These are phyloP conservation scores for Coemansia aciculifera DNA, from an alignment of 192 early-diverging fungal genomes.

Conservation along the genomic window DNA sequence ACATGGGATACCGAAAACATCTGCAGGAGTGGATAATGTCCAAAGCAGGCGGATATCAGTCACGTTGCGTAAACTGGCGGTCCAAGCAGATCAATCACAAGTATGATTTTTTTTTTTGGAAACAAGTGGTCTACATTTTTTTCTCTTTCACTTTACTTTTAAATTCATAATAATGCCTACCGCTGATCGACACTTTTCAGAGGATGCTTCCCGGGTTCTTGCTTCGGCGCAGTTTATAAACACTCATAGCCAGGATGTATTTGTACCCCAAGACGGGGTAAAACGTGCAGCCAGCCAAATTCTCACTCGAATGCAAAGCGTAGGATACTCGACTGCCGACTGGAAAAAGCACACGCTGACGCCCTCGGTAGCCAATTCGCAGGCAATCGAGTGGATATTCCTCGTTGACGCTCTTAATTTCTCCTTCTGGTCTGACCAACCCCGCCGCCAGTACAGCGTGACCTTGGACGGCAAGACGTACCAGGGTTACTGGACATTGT, in stretches of 20 bases:
- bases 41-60: conserved; percentile 29
- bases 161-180: conserved; percentile 28
- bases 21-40: conserved; percentile 22
- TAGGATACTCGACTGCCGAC: conserved; percentile 60
- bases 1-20: conserved; percentile 50
- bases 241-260: conserved; percentile 63
- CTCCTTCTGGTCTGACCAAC: conserved; percentile 74
- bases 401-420: conserved; percentile 82
- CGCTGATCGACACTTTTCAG: neutral
- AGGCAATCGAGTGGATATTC: conserved; percentile 77
- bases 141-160: conserved; percentile 1
- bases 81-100: neutral
- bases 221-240: conserved; percentile 41
- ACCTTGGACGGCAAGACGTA: conserved; percentile 58
- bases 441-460: conserved; percentile 62
- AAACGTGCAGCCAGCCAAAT: conserved; percentile 59
- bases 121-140: conserved; percentile 1
- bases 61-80: conserved; percentile 32
- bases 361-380: conserved; percentile 59
- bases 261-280: conserved; percentile 58
- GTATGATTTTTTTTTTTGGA: neutral
- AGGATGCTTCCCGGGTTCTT: conserved; percentile 26
- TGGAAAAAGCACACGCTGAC: conserved; percentile 67
- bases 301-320: conserved; percentile 60
- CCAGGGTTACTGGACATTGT: conserved; percentile 82